These are phyloP conservation scores for Ogataea wickerhamii DNA, from an alignment of 805 yeast species.

Conservation along the genomic window DNA sequence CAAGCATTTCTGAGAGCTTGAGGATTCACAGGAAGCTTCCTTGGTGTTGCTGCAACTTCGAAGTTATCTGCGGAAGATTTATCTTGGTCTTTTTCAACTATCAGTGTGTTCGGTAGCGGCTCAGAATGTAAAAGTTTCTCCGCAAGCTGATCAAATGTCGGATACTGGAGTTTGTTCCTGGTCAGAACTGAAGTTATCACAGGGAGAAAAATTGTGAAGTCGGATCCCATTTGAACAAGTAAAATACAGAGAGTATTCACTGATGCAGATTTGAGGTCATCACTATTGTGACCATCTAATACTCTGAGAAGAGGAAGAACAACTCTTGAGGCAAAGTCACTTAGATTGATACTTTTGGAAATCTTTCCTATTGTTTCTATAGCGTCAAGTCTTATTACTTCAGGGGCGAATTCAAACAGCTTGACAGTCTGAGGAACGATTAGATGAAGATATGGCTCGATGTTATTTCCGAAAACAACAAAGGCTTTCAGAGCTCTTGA, in stretches of 20 bases:
- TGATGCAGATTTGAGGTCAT: slow-evolving; percentile 60
- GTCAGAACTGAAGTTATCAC: slow-evolving; percentile 65
- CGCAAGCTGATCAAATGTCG: slow-evolving; percentile 77
- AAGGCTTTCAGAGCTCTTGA: slow-evolving; percentile 76
- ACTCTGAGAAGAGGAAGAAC: slow-evolving; percentile 82
- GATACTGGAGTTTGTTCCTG: slow-evolving; percentile 61
- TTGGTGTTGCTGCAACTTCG: slow-evolving; percentile 63
- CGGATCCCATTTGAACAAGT: slow-evolving; percentile 76
- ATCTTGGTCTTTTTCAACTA: slow-evolving; percentile 58
- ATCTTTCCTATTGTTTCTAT: slow-evolving; percentile 80
- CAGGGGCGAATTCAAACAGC: slow-evolving; percentile 69
- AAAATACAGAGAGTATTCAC: slow-evolving; percentile 79
- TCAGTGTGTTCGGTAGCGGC: slow-evolving; percentile 74
- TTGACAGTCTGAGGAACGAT: slow-evolving; percentile 83
- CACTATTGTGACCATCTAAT: slow-evolving; percentile 36
- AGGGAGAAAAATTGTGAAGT: slow-evolving; percentile 83
- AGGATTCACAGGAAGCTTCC: slow-evolving; percentile 69
- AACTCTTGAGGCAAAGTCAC: slow-evolving; percentile 87
- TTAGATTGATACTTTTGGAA: slow-evolving; percentile 65
- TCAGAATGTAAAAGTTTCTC: slow-evolving; percentile 77
- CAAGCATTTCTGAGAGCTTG: slow-evolving; percentile 73
- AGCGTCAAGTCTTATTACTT: slow-evolving; percentile 63
- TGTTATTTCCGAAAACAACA: slow-evolving; percentile 79
- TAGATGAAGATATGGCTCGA: slow-evolving; percentile 85
- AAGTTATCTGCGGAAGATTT: slow-evolving; percentile 43